Evolutionary conservation across 176 grass and related monocot genomes (phyloP), one percentile per base, ranked within the genome.

Genomic region (Typha latifolia): DNA sequence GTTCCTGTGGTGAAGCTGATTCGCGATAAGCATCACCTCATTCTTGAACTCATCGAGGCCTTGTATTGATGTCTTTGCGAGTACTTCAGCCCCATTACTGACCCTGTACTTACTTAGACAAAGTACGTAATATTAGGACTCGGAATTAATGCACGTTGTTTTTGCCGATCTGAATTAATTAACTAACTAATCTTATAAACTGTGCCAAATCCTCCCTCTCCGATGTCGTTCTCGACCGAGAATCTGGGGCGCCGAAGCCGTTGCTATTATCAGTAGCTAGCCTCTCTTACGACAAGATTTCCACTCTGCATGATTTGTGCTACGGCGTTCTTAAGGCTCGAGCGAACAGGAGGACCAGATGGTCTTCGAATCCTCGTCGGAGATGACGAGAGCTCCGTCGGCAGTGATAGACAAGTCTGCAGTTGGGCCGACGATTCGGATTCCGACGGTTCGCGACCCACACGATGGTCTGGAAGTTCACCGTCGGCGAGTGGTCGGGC

Each of bases 361-460:
- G 3, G 79, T 48, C 51, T 69, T 80, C 13, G 29, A 19, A 68
- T 77, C 66, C 8, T 22, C 43, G 3, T 68, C 48, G 2, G 73
- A 59, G 19, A 87, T 62, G 85, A 69, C 18, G 29, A 87, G 77
- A 57, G 65, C 73, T 59, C 85, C 80, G 22, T 5, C 22, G 32
- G 77, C 47, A 27, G 80, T 73, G 51, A 82, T 71, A 7, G 84
- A 87, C 21, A 87, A 73, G 59, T 66, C 73, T 50, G 77, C 68
- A 68, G 59, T 77, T 3, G 48, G 61, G 73, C 4, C 75, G 32
- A 59, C 51, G 75, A 86, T 63, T 0, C n/a, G 85, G 80, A 18
- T 72, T 14, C 72, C 61, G 80, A 59, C 85, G 80, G 77, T 87
- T 83, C 68, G 80, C 80, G 11, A 87, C 72, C 85, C 85, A 87